A percentile compares a stretch with the other conserved stretches of the same genome.
These are phyloP conservation scores for Plasmodium gonderi DNA, from an alignment of 169 alveolate species.

Conservation along the genomic window DNA sequence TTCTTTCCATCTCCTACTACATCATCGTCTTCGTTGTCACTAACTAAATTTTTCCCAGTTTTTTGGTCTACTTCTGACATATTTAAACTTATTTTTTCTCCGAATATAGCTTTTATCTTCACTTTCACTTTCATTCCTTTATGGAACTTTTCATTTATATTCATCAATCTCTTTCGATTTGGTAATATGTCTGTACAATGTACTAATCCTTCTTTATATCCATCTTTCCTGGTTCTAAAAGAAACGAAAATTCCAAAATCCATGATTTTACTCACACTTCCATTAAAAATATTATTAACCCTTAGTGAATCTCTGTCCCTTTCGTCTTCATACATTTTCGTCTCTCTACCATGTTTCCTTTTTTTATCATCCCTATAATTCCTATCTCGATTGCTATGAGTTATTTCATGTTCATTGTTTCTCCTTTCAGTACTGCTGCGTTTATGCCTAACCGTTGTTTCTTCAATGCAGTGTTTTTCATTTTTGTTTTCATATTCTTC, in stretches of 20 bases:
- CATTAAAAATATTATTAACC: constrained; percentile 76
- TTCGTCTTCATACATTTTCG: not conserved
- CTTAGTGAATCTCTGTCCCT: not conserved
- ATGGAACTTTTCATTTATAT: constrained; percentile 38
- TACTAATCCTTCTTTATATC: constrained; percentile 85
- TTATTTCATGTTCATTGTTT: not conserved
- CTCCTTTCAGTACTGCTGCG: not conserved
- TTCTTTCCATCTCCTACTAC: not conserved
- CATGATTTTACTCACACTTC: constrained; percentile 78
- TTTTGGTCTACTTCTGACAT: constrained; percentile 88
- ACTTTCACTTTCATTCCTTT: constrained; percentile 78
- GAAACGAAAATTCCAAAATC: constrained; percentile 87
- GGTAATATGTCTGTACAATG: constrained; percentile 83
- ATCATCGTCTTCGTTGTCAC: not conserved
- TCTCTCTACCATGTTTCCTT: not conserved
- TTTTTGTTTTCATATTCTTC: not conserved
- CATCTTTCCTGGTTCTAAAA: constrained; percentile 76
- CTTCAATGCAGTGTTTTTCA: not conserved
- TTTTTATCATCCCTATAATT: not conserved
- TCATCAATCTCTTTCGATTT: constrained; percentile 37
- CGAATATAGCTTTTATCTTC: constrained; percentile 52
- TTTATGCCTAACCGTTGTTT: not conserved
- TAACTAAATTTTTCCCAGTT: constrained; percentile 80
- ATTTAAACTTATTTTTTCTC: constrained; percentile 83
- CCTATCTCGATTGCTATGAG: not conserved